Evolutionary conservation across 2,329 filamentous ascomycete species (phyloP).

Genomic region (Colletotrichum tamarilloi): DNA sequence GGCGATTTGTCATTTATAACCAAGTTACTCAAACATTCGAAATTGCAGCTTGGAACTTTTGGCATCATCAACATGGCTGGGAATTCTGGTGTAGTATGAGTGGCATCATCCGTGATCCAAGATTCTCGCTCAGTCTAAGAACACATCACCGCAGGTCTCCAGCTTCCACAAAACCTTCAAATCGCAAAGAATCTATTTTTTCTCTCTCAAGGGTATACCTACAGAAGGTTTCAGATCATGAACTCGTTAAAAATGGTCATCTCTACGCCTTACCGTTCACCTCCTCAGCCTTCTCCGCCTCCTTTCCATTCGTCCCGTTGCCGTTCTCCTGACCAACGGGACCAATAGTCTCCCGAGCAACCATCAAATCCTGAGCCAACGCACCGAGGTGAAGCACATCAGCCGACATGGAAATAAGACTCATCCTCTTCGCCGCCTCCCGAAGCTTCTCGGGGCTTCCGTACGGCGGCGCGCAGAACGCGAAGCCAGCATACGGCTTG

Average conservation of each 20-base stretch:
- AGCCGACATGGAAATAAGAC: constrained; percentile 38
- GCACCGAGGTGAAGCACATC: constrained; percentile 40
- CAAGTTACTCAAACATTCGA: no score
- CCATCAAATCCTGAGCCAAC: constrained; percentile 38
- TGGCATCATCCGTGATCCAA: no score
- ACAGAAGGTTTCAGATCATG: not conserved
- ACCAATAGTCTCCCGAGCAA: constrained; percentile 5
- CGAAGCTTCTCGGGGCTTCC: constrained; percentile 40
- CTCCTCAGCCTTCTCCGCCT: not conserved
- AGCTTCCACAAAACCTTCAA: no score
- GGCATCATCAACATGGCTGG: no score
- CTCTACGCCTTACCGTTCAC: constrained; percentile 18
- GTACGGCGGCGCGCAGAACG: constrained; percentile 40
- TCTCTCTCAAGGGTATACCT: constrained; percentile 8
- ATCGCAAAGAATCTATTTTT: not conserved
- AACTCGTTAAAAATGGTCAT: not conserved
- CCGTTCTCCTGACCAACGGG: constrained; percentile 19
- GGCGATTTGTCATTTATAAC: no score
- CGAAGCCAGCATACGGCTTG: constrained; percentile 52
- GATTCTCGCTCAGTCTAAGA: no score
- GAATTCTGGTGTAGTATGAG: no score
- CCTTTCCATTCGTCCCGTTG: not conserved
- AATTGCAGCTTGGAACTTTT: no score
- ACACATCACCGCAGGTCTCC: no score
- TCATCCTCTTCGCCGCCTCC: constrained; percentile 42